Base-by-base conservation (phyloP, 2,329 filamentous ascomycete species). In the Lanzia echinophila region DNA sequence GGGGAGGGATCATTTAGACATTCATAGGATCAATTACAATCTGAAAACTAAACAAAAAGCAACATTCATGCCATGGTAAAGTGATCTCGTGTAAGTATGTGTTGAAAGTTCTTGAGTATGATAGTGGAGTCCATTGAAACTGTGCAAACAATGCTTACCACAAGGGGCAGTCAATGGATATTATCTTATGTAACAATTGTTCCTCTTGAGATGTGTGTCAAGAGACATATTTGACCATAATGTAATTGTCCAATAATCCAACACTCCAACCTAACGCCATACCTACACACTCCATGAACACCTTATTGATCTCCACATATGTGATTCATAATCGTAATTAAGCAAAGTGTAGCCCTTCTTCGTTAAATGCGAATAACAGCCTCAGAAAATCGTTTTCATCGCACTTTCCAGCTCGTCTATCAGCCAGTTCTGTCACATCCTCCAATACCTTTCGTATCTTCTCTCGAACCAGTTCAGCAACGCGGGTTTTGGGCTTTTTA, bases 381-480 rank as follows among this genome's bases (percentile, higher is more conserved):
- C 84, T 85, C 68, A 99, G 72, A 67, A 96, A 97, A 65, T 96
- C 91, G 50, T 87, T 91, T 72, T 97, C 90, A 66, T 96, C 90
- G 66, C 90, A 95, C 75, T 94, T 85, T 57, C 89, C 80, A 11
- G 91, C 82, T 60, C 92, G 78, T 73, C 87, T 89, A 57, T 95
- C 89, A 3, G 84, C 86, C 51, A 97, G 75, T 46, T 83, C 80
- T 0, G 91, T 96, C 54, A 86, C 84, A 59, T 86, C 82, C 67
- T 92, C 86, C 19, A 97, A 76, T 19, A 96, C 90, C 67, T 86
- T 88, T 64, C 86, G 78, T 43, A 97, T 86, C 73, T 97, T 97
- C 64, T 87, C 81, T 60, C 86, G 81, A n/a, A 99, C 86, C 33
- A 96, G 71, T 65, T 91, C 83, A 0, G 84, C 82, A 3, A 95